Percentiles rank a stretch among this genome's conserved stretches.
Conservation (phyloP, 129 eudicot genomes). For the Ambrosia trifida region DNA sequence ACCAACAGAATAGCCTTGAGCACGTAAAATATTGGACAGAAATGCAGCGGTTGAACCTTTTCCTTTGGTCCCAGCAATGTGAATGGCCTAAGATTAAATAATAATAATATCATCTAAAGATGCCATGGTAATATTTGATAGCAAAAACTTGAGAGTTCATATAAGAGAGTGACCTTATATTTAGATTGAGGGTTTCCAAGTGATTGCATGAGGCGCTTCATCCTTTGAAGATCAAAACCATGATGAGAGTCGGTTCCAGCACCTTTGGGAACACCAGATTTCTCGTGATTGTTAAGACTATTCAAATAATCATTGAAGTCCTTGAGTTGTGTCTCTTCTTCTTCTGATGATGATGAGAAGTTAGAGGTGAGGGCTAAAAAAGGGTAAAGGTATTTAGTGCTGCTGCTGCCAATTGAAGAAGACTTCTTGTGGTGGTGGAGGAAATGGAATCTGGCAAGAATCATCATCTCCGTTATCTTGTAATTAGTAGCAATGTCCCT, state of each 20-base stretch:
- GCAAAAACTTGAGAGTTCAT: background rate
- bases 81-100: conserved; percentile 54
- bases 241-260: conserved; percentile 89
- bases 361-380: conserved; percentile 29
- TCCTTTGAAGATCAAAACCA: conserved; percentile 94
- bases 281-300: conserved; percentile 79
- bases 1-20: conserved; percentile 85
- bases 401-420: conserved; percentile 5
- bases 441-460: conserved; percentile 2
- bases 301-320: conserved; percentile 65
- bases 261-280: conserved; percentile 79
- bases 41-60: conserved; percentile 97
- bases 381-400: conserved; percentile 1
- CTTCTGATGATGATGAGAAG: conserved; percentile 14
- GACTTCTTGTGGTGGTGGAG: conserved; percentile 3
- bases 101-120: too few species aligned
- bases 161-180: conserved; percentile 52
- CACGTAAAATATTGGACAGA: conserved; percentile 77
- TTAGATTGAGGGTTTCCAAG: conserved; percentile 91
- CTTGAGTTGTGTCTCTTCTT: conserved; percentile 49
- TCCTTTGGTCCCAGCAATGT: conserved; percentile 97
- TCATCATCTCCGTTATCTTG: conserved; percentile 23
- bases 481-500: too few species aligned
- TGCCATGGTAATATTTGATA: background rate
- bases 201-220: conserved; percentile 64